Conservation (phyloP, 2,329 filamentous ascomycete genomes). For the Cercospora janseana region DNA sequence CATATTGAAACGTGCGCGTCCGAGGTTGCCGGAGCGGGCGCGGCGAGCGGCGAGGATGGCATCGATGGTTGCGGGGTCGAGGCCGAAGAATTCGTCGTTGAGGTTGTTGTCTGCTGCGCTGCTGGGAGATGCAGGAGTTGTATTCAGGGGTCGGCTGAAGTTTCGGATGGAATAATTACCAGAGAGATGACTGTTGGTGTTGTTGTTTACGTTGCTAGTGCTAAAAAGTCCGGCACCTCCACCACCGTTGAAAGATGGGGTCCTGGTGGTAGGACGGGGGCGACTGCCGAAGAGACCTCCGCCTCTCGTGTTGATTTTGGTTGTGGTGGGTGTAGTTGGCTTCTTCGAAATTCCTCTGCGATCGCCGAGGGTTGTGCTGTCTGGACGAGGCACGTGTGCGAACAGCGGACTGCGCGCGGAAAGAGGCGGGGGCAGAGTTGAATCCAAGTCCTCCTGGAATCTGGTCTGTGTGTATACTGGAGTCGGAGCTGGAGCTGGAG, state of each 20-base stretch:
- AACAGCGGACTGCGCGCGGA: conserved; percentile 1
- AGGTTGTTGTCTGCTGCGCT: not conserved
- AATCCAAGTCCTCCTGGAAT: too few species aligned
- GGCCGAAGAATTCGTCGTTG: not conserved
- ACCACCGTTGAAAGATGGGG: not conserved
- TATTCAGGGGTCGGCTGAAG: not conserved
- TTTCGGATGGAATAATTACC: not conserved
- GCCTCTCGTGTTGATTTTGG: too few species aligned
- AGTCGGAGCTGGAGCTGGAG: not conserved
- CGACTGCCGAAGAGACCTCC: not conserved
- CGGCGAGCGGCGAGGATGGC: not conserved
- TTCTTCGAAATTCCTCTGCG: too few species aligned
- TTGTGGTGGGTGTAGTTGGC: too few species aligned
- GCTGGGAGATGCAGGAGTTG: too few species aligned
- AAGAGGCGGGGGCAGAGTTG: not conserved
- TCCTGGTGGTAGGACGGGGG: not conserved
- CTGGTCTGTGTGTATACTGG: not conserved
- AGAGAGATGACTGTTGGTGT: not conserved
- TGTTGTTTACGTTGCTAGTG: too few species aligned
- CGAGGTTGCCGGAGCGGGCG: not conserved
- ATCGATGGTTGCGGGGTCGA: not conserved
- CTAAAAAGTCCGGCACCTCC: not conserved
- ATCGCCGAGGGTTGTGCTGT: not conserved
- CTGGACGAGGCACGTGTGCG: not conserved
- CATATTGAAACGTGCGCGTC: not conserved